phyloP scores from a whole-genome alignment of 768 basidiomycete species.

The Mycena vulgaris region DNA sequence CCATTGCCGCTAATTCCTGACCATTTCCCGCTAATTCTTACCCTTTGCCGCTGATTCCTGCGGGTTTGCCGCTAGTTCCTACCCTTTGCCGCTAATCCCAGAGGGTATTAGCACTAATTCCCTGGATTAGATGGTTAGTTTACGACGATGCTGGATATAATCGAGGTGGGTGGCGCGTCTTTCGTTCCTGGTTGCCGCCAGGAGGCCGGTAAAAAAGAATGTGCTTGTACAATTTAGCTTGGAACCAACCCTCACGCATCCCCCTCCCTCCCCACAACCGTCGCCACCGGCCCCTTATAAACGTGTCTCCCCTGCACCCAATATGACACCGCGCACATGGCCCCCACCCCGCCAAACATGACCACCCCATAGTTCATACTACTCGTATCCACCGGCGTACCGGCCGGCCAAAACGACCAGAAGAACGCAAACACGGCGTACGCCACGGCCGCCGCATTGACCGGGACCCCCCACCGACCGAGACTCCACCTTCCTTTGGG shows the following conservation, averaged over 20 bases:
- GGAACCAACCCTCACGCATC: constrained; percentile 22
- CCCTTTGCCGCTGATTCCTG: no score
- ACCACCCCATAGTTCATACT: constrained; percentile 30
- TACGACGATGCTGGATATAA: constrained; percentile 4
- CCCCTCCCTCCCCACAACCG: constrained; percentile 26
- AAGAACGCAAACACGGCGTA: constrained; percentile 30
- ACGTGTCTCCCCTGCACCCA: constrained; percentile 28
- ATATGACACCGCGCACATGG: constrained; percentile 29
- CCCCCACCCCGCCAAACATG: constrained; percentile 29
- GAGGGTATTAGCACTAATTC: constrained; percentile 6
- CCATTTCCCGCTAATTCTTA: no score
- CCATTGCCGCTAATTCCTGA: no score
- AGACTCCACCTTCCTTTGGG: constrained; percentile 30
- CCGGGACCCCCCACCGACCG: constrained; percentile 29
- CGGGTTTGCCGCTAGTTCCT: constrained; percentile 2
- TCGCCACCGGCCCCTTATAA: constrained; percentile 30
- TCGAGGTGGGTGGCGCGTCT: constrained; percentile 5
- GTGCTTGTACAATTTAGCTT: constrained; percentile 26
- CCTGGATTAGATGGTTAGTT: neutral
- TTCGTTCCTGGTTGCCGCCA: constrained; percentile 14
- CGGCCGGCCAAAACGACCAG: constrained; percentile 32
- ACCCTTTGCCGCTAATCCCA: neutral
- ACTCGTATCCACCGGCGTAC: constrained; percentile 25
- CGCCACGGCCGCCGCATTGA: constrained; percentile 22
- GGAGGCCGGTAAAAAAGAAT: constrained; percentile 23